phyloP scores from a whole-genome alignment of 2,329 filamentous ascomycete species.

The Ophiocordyceps unilateralis region DNA sequence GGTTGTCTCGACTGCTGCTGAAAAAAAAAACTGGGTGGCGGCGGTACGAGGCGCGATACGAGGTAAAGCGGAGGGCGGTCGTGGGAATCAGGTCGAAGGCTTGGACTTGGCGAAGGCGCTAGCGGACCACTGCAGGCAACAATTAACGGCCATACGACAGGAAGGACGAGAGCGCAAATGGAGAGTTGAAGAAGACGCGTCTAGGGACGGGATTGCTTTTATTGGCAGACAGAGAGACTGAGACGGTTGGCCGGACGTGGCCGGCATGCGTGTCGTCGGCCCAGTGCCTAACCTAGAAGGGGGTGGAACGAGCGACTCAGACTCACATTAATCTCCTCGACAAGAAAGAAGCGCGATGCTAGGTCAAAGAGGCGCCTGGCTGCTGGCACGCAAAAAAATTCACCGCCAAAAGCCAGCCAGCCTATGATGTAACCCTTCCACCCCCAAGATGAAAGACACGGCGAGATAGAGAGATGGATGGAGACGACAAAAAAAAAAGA shows the following conservation, averaged over 20 bases:
- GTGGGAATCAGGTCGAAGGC: not conserved
- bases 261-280: conserved; percentile 11
- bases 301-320: conserved; percentile 7
- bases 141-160: not conserved
- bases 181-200: conserved; percentile 1
- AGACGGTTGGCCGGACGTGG: conserved; percentile 12
- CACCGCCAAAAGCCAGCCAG: not conserved
- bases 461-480: not conserved
- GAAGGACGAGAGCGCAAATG: not conserved
- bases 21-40: not conserved
- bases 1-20: not conserved
- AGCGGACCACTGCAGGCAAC: conserved; percentile 11
- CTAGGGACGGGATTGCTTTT: not conserved
- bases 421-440: not conserved
- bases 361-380: not conserved
- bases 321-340: conserved; percentile 20
- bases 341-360: not conserved
- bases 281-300: conserved; percentile 7
- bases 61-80: conserved; percentile 1
- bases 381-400: not conserved
- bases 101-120: conserved; percentile 2
- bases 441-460: not conserved
- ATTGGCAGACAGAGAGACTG: conserved; percentile 1
- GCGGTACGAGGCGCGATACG: conserved; percentile 1
- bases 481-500: no score